Evolutionary conservation across 805 yeast species (phyloP), one percentile per base, ranked within the genome.

Genomic region (Candida dendrica): DNA sequence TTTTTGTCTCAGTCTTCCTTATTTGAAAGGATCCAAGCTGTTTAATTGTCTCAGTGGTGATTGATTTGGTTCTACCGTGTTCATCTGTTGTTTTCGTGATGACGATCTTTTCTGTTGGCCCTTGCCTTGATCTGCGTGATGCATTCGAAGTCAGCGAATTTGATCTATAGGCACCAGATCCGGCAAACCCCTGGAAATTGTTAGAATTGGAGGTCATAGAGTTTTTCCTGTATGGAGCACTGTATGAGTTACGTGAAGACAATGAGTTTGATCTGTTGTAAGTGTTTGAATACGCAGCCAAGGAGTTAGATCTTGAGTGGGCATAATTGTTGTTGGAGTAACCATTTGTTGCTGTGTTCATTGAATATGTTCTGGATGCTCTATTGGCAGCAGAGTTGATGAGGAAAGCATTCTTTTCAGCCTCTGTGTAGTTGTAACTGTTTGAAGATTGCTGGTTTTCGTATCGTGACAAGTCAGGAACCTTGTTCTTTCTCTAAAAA

Each of bases 41-140:
- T 46, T 70, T 66, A 19, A 74, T 61, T 1, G 75, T 72, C 22
- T 70, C 69, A 39, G 67, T 72, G 3, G 78, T 73, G 32, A 75
- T 71, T 3, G 77, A 72, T 46, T 58, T 65, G 0, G 79, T 74
- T 39, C 77, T 61, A 1, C 80, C 80, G 24, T 59, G 59, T 3
- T 61, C 53, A 41, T 72, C 79, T 41, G 61, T 61, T 29, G 71
- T 71, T 43, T 66, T 70, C 11, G 76, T 71, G 1, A 71, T 65
- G 3, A 72, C 63, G n/a, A 60, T 55, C 14, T 63, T 40, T 11
- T 40, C 46, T 4, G 40, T 33, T 18, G 18, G 7, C 5, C 5
- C 14, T 15, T 7, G 6, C 17, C 10, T 16, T 31, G 17, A n/a
- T 10, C 5, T 10, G n/a, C n/a, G n/a, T 35, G 37, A 35, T 4